phyloP scores from a whole-genome alignment of 805 yeast genomes.

The Sugiyamaella smithiae region DNA sequence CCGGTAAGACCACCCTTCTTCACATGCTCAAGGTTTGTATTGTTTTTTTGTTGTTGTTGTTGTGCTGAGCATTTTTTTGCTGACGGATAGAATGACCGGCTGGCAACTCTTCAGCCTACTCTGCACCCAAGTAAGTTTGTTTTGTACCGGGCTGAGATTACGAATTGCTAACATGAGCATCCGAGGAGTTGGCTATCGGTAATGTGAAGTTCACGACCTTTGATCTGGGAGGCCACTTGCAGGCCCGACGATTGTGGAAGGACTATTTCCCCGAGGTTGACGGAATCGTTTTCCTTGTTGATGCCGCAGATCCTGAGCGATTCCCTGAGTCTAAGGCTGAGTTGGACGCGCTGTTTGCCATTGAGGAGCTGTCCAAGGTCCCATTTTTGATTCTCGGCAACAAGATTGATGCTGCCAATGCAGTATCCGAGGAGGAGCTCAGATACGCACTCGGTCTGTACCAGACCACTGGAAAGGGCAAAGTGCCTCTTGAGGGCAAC shows the following conservation, averaged over 20 bases:
- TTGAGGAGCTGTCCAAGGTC: constrained; percentile 84
- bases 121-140: constrained; percentile 64
- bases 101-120: constrained; percentile 97
- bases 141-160: too few relatives aligned
- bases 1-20: constrained; percentile 90
- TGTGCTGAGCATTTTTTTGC: neutral
- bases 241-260: constrained; percentile 99
- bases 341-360: constrained; percentile 86
- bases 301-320: constrained; percentile 95
- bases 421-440: constrained; percentile 92
- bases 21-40: constrained; percentile 61
- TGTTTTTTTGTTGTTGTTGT: too few relatives aligned
- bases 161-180: too few relatives aligned
- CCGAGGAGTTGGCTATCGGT: constrained; percentile 96
- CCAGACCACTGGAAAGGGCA: constrained; percentile 88
- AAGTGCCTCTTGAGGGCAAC: constrained; percentile 59
- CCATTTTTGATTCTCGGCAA: constrained; percentile 95
- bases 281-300: constrained; percentile 94
- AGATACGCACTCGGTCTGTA: constrained; percentile 85
- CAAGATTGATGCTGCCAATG: constrained; percentile 91
- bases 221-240: constrained; percentile 97
- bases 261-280: constrained; percentile 99
- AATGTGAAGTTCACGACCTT: constrained; percentile 95
- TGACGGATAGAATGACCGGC: constrained; percentile 69
- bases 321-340: constrained; percentile 93